Percentiles rank a stretch among this genome's conserved stretches.
These are phyloP conservation scores for Ploettnerulaceae sp. DNA, from an alignment of 2,329 filamentous ascomycete genomes.

Conservation along the genomic window DNA sequence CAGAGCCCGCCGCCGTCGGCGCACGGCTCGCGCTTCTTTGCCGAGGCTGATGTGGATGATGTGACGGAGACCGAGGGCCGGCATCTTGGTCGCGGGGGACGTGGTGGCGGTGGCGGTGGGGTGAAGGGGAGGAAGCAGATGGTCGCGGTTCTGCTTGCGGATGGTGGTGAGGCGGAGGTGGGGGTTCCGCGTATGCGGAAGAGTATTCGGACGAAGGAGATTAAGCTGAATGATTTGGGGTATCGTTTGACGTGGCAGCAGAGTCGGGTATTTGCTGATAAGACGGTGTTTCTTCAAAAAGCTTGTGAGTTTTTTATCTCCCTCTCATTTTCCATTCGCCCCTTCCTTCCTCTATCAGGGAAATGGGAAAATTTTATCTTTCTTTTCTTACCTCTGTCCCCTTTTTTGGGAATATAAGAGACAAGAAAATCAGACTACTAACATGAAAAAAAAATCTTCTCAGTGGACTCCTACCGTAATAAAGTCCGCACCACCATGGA, in stretches of 20 bases:
- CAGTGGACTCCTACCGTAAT: conserved; percentile 91
- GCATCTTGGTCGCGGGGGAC: background rate
- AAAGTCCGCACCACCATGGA: conserved; percentile 84
- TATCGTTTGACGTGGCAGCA: conserved; percentile 97
- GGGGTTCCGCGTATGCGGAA: conserved; percentile 70
- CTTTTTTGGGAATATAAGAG: background rate
- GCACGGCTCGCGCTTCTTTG: conserved; percentile 69
- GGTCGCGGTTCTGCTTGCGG: conserved; percentile 60
- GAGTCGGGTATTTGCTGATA: conserved; percentile 81
- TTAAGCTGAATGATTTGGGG: conserved; percentile 87
- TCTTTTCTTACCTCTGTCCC: background rate
- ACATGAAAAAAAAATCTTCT: background rate
- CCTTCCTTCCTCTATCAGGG: too few species aligned
- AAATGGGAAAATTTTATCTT: too few species aligned
- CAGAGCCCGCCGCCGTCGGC: conserved; percentile 75
- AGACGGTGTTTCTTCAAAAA: conserved; percentile 84
- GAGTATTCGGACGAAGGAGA: conserved; percentile 69
- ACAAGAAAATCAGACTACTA: conserved; percentile 3
- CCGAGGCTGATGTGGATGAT: conserved; percentile 60
- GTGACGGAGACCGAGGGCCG: conserved; percentile 39
- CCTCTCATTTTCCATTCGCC: too few species aligned
- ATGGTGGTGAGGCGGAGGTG: conserved; percentile 69
- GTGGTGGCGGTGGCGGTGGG: conserved; percentile 17
- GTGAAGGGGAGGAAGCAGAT: conserved; percentile 38
- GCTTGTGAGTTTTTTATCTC: conserved; percentile 63